Conservation (phyloP, 306 rosid species). For the Malus domestica region DNA sequence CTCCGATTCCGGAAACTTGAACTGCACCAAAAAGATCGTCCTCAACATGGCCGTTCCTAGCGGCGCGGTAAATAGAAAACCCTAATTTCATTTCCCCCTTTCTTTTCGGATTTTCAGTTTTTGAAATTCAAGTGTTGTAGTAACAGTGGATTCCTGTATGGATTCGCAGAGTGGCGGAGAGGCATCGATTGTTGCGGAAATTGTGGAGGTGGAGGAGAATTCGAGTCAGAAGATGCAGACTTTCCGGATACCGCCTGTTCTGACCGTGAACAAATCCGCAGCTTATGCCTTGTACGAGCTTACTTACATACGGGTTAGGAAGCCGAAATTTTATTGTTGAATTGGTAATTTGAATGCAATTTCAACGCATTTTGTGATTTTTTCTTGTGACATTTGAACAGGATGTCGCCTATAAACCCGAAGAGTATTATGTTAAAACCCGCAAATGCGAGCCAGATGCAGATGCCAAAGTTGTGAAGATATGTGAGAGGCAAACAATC, state of each 20-base stretch:
- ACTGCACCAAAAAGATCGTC: conserved; percentile 76
- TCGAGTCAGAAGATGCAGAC: conserved; percentile 76
- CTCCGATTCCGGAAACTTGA: conserved; percentile 55
- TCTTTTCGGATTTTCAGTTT: too few species aligned
- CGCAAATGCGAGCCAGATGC: conserved; percentile 87
- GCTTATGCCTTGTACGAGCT: conserved; percentile 74
- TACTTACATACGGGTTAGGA: conserved; percentile 59
- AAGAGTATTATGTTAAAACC: conserved; percentile 62
- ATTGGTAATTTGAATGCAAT: neutral
- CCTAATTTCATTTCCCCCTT: neutral
- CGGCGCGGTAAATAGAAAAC: conserved; percentile 46
- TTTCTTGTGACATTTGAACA: neutral
- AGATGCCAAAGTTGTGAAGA: conserved; percentile 58
- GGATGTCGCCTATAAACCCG: conserved; percentile 88
- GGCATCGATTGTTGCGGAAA: conserved; percentile 77
- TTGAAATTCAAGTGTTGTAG: too few species aligned
- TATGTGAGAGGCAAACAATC: conserved; percentile 66
- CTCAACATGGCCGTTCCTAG: conserved; percentile 84
- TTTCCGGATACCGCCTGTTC: conserved; percentile 56
- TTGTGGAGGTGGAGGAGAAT: conserved; percentile 88
- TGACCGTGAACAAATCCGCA: conserved; percentile 67
- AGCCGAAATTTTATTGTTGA: neutral
- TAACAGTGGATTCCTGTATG: neutral
- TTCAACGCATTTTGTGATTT: neutral
- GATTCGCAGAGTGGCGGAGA: conserved; percentile 70